Evolutionary conservation across 2,329 filamentous ascomycete species (phyloP), one percentile per base, ranked within the genome.

Genomic region (Penicillium palitans): DNA sequence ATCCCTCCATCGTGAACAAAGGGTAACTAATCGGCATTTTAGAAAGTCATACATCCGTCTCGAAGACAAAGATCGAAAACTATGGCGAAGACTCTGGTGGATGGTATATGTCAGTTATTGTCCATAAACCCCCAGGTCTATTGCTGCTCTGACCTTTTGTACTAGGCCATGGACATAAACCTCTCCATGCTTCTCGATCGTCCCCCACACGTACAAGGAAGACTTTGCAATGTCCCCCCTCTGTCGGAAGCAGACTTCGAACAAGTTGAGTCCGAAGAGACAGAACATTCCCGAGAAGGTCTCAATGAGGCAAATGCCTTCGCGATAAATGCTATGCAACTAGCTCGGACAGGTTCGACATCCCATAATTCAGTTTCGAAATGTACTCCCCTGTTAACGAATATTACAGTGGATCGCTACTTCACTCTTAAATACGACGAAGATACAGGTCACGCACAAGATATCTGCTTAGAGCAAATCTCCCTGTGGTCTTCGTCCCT

Each of bases 61-160:
- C 12, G 44, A 54, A 37, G 44, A 53, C 8, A 44, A 44, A 33
- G 57, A 59, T n/a, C 61, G 63, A 42, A 60, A 44, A 40, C 9
- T 65, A 27, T 67, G 65, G 65, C 63, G 59, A 25, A 61, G 63
- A 35, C 46, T 67, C 39, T 67, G 62, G 60, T 67, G 65, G 65
- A 63, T 61, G 41, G 19, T 67, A 33, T 67, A 61, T 39, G 61
- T 66, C 29, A 33, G 59, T 53, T 5, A n/a, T 25, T 37, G 9
- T 2, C n/a, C 8, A 2, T 6, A 49, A 31, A 21, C 6, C 24
- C 8, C 1, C 10, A 2, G 21, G 35, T 55, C 15, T 47, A 21
- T 31, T 15, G 25, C 12, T 24, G 1, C 21, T 17, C 46, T 58
- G 19, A 58, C 29, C 41, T 37, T 33, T 7, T 21, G 6, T 4